Conservation (phyloP, 306 rosid species). For the Prunus padus region DNA sequence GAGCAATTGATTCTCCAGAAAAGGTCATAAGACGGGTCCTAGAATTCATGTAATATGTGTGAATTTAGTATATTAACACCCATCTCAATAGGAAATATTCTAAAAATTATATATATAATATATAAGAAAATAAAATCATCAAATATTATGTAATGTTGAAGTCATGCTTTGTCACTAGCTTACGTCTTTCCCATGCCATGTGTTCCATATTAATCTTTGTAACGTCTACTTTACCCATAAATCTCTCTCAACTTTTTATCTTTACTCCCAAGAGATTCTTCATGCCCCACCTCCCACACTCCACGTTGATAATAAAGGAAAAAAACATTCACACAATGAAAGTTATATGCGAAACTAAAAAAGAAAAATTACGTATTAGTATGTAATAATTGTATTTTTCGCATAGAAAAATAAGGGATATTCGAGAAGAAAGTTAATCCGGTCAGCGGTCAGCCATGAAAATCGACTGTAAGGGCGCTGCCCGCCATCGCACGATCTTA, state of each 20-base stretch:
- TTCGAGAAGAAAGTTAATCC: no score
- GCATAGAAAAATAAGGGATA: no score
- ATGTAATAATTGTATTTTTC: no score
- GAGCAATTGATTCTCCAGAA: no score
- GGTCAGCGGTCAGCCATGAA: neutral
- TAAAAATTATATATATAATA: no score
- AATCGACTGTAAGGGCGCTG: constrained; percentile 19
- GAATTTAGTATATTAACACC: no score
- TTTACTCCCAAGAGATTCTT: constrained; percentile 39
- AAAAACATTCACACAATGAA: neutral
- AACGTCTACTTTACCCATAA: constrained; percentile 74
- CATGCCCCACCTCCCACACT: neutral
- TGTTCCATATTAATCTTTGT: constrained; percentile 50
- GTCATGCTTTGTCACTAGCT: constrained; percentile 77
- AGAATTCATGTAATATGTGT: no score
- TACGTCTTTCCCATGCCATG: constrained; percentile 44
- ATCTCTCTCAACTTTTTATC: constrained; percentile 35
- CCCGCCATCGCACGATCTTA: constrained; percentile 60
- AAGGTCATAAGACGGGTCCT: no score
- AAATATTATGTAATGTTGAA: constrained; percentile 37
- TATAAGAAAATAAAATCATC: neutral
- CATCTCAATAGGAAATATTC: no score
- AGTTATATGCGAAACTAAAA: neutral
- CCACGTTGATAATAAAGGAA: neutral
- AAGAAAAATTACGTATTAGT: no score